Evolutionary conservation across 495 filamentous ascomycete species (phyloP).

Genomic region (Aspergillus hancockii): DNA sequence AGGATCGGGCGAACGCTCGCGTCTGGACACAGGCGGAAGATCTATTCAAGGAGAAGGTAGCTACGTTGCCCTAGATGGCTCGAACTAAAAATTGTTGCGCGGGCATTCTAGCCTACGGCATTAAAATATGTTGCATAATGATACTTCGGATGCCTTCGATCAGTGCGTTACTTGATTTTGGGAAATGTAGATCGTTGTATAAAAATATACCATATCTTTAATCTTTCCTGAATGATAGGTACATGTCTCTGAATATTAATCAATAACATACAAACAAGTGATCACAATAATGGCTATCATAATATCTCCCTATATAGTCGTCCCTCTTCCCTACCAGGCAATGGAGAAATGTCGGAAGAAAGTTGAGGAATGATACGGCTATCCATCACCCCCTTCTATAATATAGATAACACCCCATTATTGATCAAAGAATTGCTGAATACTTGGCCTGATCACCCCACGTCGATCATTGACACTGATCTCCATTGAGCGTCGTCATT

Average conservation of each 20-base stretch:
- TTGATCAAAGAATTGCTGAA: no score
- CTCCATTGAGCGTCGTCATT: neutral
- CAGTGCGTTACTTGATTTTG: no score
- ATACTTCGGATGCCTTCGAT: no score
- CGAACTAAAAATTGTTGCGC: slow-evolving; percentile 12
- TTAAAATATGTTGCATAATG: no score
- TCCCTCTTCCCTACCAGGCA: no score
- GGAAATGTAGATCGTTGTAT: neutral
- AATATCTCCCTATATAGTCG: neutral
- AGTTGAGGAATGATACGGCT: no score
- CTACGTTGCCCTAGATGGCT: slow-evolving; percentile 57
- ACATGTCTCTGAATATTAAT: neutral
- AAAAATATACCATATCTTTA: neutral
- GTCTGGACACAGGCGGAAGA: slow-evolving; percentile 86
- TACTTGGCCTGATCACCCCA: neutral
- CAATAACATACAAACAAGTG: neutral
- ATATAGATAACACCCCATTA: no score
- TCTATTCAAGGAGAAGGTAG: slow-evolving; percentile 83
- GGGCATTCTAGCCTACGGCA: neutral
- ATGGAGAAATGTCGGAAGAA: neutral
- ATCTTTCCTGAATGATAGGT: neutral
- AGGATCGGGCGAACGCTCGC: slow-evolving; percentile 66
- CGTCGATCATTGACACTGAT: neutral
- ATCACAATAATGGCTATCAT: neutral
- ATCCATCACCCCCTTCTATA: no score